Base-by-base conservation (phyloP, 768 basidiomycete genomes). In the Suillus decipiens region DNA sequence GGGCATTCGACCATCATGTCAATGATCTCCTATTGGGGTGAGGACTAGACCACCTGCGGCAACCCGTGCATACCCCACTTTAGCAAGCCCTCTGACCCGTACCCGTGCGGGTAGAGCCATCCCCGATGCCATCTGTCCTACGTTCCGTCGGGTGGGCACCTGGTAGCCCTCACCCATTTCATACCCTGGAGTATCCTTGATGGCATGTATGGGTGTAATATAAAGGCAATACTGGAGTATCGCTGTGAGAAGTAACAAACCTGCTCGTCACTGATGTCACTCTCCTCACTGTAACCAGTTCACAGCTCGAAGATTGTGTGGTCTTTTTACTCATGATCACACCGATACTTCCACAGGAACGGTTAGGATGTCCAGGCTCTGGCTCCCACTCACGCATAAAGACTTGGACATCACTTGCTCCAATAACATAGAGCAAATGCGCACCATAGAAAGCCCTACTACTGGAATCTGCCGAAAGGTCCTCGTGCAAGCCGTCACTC, bases 381-480 rank as follows among this genome's bases (percentile, higher is more conserved):
- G 10, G 19, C 33, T 53, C 33, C 51, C 51, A 34, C 4, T 53
- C 51, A 53, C 5, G 11, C 51, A n/a, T 12, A 34, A 39, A 14
- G 39, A 39, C 5, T 39, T 14, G 39, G 39, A 34, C 5, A 12
- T 60, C 36, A 37, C 48, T 39, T 61, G 61, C n/a, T 28, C 19
- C 5, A 54, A 61, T 9, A 12, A 53, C 9, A 7, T 56, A 6
- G 50, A 34, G 19, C 41, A 31, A 28, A 28, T 28, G 28, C 28
- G 28, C 28, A 28, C 2, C 1, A 28, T 28, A 28, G 28, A 60
- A 61, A 66, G 64, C 33, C 56, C 68, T 19, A 59, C 61, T 8
- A 68, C 67, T 24, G 68, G 68, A 9, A 3, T 34, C 28, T 69
- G 68, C 15, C 61, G 64, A 33, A 60, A 31, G 43, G 67, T 69